These are phyloP conservation scores for Podaxis mareebaensis DNA, from an alignment of 768 basidiomycete species.

Conservation along the genomic window DNA sequence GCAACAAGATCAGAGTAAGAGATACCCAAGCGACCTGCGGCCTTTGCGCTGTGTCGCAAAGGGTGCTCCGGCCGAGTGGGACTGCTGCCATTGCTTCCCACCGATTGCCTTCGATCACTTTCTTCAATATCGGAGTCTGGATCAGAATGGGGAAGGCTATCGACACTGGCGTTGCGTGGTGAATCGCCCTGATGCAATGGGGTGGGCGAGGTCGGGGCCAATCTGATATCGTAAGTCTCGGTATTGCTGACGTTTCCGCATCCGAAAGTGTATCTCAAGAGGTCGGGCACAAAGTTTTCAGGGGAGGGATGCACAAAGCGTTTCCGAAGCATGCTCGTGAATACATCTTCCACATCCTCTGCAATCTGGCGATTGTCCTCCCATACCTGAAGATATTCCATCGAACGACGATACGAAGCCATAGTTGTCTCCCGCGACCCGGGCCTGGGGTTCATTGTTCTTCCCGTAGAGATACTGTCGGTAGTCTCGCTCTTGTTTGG, in stretches of 20 bases:
- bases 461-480: not conserved
- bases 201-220: conserved; percentile 47
- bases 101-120: not conserved
- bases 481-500: not conserved
- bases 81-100: not conserved
- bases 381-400: conserved; percentile 40
- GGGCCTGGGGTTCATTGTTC: not conserved
- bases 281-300: conserved; percentile 45
- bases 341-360: conserved; percentile 54
- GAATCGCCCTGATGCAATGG: not conserved
- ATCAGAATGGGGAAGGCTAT: not conserved
- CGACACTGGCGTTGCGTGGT: not conserved
- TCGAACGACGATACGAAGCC: conserved; percentile 21
- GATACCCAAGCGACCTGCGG: conserved; percentile 41
- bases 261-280: conserved; percentile 54
- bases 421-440: not conserved
- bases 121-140: not conserved
- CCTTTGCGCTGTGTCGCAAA: conserved; percentile 35
- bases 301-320: conserved; percentile 56
- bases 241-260: conserved; percentile 42
- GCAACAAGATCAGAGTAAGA: conserved; percentile 33
- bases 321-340: conserved; percentile 59
- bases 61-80: conserved; percentile 16
- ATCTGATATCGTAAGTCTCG: conserved; percentile 51
- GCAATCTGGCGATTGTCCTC: conserved; percentile 33